A percentile compares a stretch with the other conserved stretches of the same genome.
These are phyloP conservation scores for Dalbergia cultrata DNA, from an alignment of 306 rosid genomes.

Conservation along the genomic window DNA sequence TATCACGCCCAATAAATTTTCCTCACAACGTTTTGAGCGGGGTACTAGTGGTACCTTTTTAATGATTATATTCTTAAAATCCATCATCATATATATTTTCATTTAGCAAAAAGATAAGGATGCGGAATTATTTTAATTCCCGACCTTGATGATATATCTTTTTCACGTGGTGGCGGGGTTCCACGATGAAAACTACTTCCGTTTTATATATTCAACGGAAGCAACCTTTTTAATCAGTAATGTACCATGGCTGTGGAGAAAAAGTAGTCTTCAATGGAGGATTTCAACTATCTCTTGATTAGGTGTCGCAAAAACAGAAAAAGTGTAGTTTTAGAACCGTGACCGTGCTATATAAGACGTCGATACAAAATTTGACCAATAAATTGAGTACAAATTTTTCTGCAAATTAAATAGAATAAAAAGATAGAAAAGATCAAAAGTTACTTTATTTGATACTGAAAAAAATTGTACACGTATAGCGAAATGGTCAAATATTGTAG, in stretches of 20 bases:
- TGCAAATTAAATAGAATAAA: too few relatives aligned
- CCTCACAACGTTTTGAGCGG: background rate
- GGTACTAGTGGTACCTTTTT: conserved; percentile 15
- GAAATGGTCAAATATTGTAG: too few relatives aligned
- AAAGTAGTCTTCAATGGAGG: conserved; percentile 13
- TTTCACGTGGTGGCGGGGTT: conserved; percentile 15
- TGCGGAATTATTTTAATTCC: background rate
- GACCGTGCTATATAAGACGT: too few relatives aligned
- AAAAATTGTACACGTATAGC: too few relatives aligned
- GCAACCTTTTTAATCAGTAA: conserved; percentile 9
- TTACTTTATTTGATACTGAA: too few relatives aligned
- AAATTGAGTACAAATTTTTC: too few relatives aligned
- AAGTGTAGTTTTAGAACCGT: background rate
- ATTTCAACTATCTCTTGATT: conserved; percentile 5
- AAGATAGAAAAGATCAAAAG: too few relatives aligned
- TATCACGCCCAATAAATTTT: background rate
- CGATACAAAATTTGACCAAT: too few relatives aligned
- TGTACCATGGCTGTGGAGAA: background rate
- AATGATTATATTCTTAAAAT: background rate
- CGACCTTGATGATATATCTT: conserved; percentile 4
- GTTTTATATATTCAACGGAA: conserved; percentile 6
- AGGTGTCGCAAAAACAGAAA: background rate
- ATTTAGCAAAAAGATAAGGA: conserved; percentile 34
- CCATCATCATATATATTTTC: background rate
- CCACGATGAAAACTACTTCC: background rate